phyloP scores from a whole-genome alignment of 345 rosid genomes.

The Eucalyptus marginata region DNA sequence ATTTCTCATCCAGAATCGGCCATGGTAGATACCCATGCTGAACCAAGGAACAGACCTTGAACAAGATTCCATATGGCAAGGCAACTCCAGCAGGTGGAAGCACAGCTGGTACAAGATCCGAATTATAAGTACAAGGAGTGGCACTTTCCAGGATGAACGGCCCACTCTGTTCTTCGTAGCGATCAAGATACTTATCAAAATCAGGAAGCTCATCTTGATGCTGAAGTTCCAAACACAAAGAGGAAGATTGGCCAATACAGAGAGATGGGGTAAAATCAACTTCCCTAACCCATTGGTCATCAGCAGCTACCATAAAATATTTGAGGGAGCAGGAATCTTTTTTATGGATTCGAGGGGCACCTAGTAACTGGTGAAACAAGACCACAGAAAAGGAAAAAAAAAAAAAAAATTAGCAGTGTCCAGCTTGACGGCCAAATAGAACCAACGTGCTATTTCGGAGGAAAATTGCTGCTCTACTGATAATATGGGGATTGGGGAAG shows the following conservation, averaged over 20 bases:
- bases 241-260: conserved; percentile 40
- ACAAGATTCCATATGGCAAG: conserved; percentile 28
- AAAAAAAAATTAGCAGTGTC: not conserved
- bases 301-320: conserved; percentile 12
- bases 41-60: conserved; percentile 29
- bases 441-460: not conserved
- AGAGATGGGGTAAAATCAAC: conserved; percentile 30
- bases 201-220: conserved; percentile 3
- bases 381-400: not conserved
- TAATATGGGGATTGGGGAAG: not conserved
- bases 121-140: not conserved
- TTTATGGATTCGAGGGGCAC: conserved; percentile 14
- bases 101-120: conserved; percentile 24
- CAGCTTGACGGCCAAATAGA: not conserved
- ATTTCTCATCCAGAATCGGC: conserved; percentile 13
- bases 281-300: conserved; percentile 34
- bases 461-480: not conserved
- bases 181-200: conserved; percentile 8
- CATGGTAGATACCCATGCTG: conserved; percentile 37
- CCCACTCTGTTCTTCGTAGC: conserved; percentile 7
- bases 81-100: conserved; percentile 6
- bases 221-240: conserved; percentile 41
- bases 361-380: conserved; percentile 3
- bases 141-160: conserved; percentile 5
- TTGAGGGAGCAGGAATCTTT: not conserved